Percentiles rank a stretch among this genome's conserved stretches.
Conservation (phyloP, 805 yeast genomes). For the Dipodascus geniculatus region DNA sequence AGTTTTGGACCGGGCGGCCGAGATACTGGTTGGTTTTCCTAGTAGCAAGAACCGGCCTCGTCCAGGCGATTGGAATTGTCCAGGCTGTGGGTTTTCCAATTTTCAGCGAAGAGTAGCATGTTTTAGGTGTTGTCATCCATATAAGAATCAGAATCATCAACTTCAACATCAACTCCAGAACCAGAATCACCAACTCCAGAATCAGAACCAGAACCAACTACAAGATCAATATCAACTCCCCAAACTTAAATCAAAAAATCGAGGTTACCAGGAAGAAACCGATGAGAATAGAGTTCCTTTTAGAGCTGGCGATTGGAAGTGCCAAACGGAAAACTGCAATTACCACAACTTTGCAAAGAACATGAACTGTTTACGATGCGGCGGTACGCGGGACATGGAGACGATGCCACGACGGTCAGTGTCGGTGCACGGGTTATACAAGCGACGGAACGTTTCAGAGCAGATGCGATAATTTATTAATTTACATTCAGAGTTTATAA, state of each 20-base stretch:
- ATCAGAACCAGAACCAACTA: conserved; percentile 13
- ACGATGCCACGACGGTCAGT: not conserved
- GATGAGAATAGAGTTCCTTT: conserved; percentile 58
- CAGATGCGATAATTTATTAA: too few species aligned
- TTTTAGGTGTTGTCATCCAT: conserved; percentile 83
- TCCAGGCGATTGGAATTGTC: conserved; percentile 98
- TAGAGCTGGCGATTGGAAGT: conserved; percentile 96
- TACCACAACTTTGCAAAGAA: conserved; percentile 93
- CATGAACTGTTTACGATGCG: conserved; percentile 77
- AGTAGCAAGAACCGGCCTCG: conserved; percentile 77
- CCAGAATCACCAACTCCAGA: conserved; percentile 10
- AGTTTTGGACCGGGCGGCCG: conserved; percentile 73
- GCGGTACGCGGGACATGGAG: conserved; percentile 44
- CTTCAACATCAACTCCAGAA: conserved; percentile 26
- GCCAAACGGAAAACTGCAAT: conserved; percentile 62
- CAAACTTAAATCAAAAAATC: too few species aligned
- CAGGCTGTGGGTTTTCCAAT: conserved; percentile 89
- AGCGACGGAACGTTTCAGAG: not conserved
- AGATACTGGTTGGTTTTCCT: conserved; percentile 74
- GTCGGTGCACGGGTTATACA: not conserved
- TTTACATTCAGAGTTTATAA: too few species aligned
- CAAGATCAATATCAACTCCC: conserved; percentile 10
- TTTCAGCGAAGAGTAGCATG: conserved; percentile 92
- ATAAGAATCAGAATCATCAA: conserved; percentile 41
- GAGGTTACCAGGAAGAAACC: too few species aligned